These are phyloP conservation scores for Mycena vulgaris DNA, from an alignment of 768 basidiomycete genomes.

Conservation along the genomic window DNA sequence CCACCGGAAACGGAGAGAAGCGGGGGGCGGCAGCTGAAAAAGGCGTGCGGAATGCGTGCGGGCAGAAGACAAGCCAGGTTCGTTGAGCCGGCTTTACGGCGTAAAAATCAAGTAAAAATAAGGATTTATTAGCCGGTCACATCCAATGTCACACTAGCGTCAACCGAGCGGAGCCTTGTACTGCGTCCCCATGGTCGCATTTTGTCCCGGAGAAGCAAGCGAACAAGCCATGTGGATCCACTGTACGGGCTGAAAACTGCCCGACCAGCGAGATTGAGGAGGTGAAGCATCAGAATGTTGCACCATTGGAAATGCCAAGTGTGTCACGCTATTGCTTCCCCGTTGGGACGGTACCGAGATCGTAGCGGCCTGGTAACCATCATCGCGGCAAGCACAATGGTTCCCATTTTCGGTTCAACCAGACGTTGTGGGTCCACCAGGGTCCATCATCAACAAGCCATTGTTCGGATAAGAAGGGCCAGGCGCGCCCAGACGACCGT, in stretches of 20 bases:
- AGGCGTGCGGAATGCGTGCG: not conserved
- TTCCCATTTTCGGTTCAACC: not conserved
- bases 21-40: constrained; percentile 10
- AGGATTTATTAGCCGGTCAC: constrained; percentile 28
- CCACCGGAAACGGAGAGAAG: constrained; percentile 32
- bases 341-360: too few relatives aligned
- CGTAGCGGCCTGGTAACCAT: too few relatives aligned
- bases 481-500: too few relatives aligned
- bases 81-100: not conserved
- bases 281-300: constrained; percentile 8
- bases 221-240: constrained; percentile 22
- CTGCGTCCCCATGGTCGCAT: constrained; percentile 32
- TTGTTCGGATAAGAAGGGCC: too few relatives aligned
- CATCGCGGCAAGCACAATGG: not conserved
- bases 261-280: not conserved
- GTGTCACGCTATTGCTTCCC: not conserved
- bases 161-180: constrained; percentile 11
- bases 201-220: constrained; percentile 14
- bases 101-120: constrained; percentile 28
- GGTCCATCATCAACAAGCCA: too few relatives aligned
- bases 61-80: constrained; percentile 12
- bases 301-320: not conserved
- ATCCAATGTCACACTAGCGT: constrained; percentile 23
- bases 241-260: not conserved
- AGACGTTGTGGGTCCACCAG: not conserved